Evolutionary conservation across 768 basidiomycete species (phyloP).

Genomic region (Tulasnella sp.): DNA sequence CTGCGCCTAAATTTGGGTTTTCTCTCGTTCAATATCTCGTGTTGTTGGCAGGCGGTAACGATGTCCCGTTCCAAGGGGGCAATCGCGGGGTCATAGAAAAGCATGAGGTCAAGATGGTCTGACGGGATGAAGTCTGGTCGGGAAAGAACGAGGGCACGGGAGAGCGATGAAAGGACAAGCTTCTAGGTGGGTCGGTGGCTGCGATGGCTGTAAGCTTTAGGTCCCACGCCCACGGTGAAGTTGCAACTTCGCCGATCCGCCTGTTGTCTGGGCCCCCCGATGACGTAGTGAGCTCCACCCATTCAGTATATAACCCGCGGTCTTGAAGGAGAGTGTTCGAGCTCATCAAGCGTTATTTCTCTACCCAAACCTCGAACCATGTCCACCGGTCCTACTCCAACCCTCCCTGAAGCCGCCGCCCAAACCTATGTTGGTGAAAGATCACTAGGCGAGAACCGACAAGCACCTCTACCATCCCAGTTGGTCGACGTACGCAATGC

Average conservation of each 20-base stretch:
- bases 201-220: neutral
- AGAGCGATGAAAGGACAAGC: too few relatives aligned
- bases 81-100: too few relatives aligned
- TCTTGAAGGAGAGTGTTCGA: neutral
- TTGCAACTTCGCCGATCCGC: slow-evolving; percentile 3
- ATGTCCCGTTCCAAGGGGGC: too few relatives aligned
- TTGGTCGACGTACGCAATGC: neutral
- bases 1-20: too few relatives aligned
- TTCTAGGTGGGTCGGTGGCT: too few relatives aligned
- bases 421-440: neutral
- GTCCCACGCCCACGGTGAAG: neutral
- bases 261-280: neutral
- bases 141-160: too few relatives aligned
- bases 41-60: too few relatives aligned
- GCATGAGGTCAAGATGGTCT: too few relatives aligned
- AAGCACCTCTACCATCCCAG: neutral
- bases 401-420: neutral
- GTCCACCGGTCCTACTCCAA: neutral
- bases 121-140: too few relatives aligned
- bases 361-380: neutral
- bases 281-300: neutral
- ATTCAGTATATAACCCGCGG: neutral
- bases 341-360: neutral
- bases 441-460: neutral
- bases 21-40: too few relatives aligned